Conservation (phyloP, 2,329 filamentous ascomycete genomes). For the Cercospora beticola region DNA sequence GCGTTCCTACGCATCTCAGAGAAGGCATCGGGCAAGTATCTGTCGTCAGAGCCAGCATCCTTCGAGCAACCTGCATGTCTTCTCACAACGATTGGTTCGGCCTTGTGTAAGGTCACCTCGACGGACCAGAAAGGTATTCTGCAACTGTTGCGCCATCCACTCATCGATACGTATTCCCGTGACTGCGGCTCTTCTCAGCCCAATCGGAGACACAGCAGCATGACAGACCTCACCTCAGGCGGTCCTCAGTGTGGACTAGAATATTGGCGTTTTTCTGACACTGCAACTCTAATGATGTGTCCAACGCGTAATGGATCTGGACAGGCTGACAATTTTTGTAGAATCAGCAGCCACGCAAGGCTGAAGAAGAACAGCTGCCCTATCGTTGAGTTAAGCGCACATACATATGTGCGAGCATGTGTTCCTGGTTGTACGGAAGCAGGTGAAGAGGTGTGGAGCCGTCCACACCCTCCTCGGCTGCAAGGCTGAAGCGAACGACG, state of each 20-base stretch:
- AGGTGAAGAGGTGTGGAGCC: too few relatives aligned
- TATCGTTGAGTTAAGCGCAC: too few relatives aligned
- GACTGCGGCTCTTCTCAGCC: not conserved
- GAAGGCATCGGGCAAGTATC: not conserved
- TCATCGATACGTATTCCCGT: not conserved
- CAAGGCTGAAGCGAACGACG: not conserved
- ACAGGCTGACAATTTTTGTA: too few relatives aligned
- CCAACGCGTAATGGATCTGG: too few relatives aligned
- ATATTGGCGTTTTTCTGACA: too few relatives aligned
- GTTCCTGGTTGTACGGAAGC: conserved; percentile 6
- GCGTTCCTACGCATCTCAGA: not conserved
- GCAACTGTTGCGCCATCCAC: not conserved
- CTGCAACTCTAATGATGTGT: too few relatives aligned
- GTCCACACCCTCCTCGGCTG: conserved; percentile 1
- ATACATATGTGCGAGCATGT: too few relatives aligned
- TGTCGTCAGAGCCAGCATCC: not conserved
- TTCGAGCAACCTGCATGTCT: not conserved
- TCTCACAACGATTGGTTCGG: not conserved
- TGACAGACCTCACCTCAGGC: too few relatives aligned
- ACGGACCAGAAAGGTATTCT: not conserved
- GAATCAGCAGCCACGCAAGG: too few relatives aligned
- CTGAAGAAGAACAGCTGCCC: too few relatives aligned
- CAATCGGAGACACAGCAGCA: too few relatives aligned
- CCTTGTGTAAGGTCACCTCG: not conserved
- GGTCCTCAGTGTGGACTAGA: too few relatives aligned